A percentile compares a stretch with the other conserved stretches of the same genome.
These are phyloP conservation scores for Nitzschia inconspicua DNA, from an alignment of 108 stramenopile species.

Conservation along the genomic window DNA sequence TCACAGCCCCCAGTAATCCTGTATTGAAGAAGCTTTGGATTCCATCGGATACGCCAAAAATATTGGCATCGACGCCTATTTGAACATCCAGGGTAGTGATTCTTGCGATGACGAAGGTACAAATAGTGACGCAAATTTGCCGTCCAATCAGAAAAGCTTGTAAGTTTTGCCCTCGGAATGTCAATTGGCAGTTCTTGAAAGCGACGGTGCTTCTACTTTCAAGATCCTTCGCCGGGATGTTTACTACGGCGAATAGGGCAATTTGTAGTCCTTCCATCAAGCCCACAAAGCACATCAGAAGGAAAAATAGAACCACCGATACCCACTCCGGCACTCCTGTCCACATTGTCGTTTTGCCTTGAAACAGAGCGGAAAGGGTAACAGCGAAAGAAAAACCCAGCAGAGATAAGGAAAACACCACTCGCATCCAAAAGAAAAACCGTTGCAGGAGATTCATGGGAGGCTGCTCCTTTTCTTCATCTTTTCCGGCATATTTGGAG, in stretches of 20 bases:
- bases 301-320: constrained; percentile 41
- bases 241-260: constrained; percentile 53
- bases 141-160: constrained; percentile 44
- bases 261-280: constrained; percentile 63
- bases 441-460: background rate
- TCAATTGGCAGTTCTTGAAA: no score
- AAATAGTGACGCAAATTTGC: constrained; percentile 41
- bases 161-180: no score
- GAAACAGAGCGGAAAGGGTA: constrained; percentile 34
- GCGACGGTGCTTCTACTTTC: constrained; percentile 11
- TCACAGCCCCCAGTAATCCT: constrained; percentile 50
- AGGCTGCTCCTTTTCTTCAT: background rate
- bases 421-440: constrained; percentile 45
- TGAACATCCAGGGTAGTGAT: constrained; percentile 31
- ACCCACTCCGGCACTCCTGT: constrained; percentile 23
- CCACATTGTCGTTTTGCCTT: constrained; percentile 43
- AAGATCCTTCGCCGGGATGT: constrained; percentile 25
- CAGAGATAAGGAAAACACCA: constrained; percentile 33
- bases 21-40: constrained; percentile 49
- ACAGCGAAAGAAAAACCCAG: constrained; percentile 57
- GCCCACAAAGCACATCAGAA: constrained; percentile 43
- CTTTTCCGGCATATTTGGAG: constrained; percentile 37
- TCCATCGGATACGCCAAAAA: constrained; percentile 43
- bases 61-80: constrained; percentile 18
- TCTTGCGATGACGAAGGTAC: constrained; percentile 46